Percentiles rank a stretch among this genome's conserved stretches.
Conservation (phyloP, 257 asterid species). For the Galeopsis tetrahit region DNA sequence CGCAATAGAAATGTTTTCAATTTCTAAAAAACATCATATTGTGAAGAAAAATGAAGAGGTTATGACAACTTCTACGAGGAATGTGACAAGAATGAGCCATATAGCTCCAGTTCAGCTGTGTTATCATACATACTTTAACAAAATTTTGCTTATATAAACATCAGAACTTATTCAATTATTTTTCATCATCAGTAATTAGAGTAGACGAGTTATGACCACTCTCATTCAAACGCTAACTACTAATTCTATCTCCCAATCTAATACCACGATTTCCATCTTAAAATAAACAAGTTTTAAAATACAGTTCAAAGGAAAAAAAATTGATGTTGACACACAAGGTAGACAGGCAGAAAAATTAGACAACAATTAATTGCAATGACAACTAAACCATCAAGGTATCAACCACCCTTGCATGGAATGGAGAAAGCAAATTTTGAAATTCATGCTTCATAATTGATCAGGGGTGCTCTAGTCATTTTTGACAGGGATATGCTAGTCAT, state of each 20-base stretch:
- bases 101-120: conserved; percentile 17
- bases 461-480: not conserved
- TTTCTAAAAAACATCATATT: not conserved
- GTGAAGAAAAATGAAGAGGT: conserved; percentile 3
- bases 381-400: not conserved
- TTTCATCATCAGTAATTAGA: not conserved
- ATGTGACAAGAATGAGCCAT: conserved; percentile 9
- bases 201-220: not conserved
- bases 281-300: not conserved
- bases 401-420: not conserved
- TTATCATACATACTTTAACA: conserved; percentile 7
- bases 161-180: conserved; percentile 1
- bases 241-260: conserved; percentile 5
- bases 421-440: conserved; percentile 4
- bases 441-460: not conserved
- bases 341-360: conserved; percentile 6
- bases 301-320: not conserved
- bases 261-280: not conserved
- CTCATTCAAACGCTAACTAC: conserved; percentile 5
- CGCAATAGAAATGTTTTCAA: not conserved
- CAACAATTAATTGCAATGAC: conserved; percentile 2
- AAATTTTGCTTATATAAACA: not conserved
- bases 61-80: conserved; percentile 2
- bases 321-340: not conserved
- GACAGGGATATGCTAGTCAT: not conserved